A percentile compares a stretch with the other conserved stretches of the same genome.
phyloP scores from a whole-genome alignment of 78 protist species.

The Dictyostelium intermedium region DNA sequence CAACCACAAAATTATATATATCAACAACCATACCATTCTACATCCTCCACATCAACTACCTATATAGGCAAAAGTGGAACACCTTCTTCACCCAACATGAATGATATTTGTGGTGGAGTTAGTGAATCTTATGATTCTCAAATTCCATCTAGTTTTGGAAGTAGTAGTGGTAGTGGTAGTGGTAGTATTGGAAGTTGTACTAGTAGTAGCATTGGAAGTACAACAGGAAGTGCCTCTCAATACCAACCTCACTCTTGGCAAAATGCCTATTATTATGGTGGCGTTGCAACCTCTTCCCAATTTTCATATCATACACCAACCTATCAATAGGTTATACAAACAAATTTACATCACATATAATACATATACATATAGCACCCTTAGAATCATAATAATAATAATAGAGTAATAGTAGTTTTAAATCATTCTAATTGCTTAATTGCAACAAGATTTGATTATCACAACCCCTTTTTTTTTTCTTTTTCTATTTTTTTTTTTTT shows the following conservation, averaged over 20 bases:
- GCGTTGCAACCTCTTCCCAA: background rate
- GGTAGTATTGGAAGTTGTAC: background rate
- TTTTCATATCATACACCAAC: background rate
- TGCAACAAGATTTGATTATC: background rate
- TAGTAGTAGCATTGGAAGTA: background rate
- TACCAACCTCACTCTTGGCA: conserved; percentile 15
- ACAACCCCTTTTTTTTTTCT: background rate
- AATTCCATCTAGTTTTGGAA: background rate
- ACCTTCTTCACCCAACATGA: background rate
- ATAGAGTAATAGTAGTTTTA: background rate
- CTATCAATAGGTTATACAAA: background rate
- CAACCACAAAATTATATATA: background rate
- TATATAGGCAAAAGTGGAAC: background rate
- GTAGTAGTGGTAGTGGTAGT: background rate
- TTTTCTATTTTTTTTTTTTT: too few species aligned
- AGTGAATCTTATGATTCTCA: background rate
- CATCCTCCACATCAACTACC: background rate
- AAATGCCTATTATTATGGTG: background rate
- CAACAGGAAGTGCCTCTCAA: background rate
- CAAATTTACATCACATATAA: too few species aligned
- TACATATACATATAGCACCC: background rate
- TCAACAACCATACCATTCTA: conserved; percentile 6
- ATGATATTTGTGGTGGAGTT: background rate
- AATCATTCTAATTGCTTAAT: background rate
- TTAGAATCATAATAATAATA: background rate